Percentiles rank a stretch among this genome's conserved stretches.
These are phyloP conservation scores for Harringtonia lauricola DNA, from an alignment of 2,329 filamentous ascomycete species.

Conservation along the genomic window DNA sequence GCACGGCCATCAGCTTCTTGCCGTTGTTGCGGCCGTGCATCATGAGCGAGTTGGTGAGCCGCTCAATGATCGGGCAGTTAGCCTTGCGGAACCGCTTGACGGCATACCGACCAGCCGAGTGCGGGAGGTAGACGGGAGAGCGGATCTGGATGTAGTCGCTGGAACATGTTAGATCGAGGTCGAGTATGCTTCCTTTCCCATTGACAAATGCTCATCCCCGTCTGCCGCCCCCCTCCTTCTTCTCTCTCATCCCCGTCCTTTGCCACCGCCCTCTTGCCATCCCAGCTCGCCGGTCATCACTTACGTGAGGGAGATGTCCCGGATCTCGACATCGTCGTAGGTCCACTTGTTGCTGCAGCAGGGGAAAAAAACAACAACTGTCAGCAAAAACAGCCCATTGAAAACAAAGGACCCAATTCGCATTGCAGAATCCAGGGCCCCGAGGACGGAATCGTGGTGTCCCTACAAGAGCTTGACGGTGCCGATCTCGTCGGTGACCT, in stretches of 20 bases:
- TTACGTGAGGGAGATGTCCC: conserved; percentile 99
- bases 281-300: conserved; percentile 20
- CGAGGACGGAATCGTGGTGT: not conserved
- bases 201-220: not conserved
- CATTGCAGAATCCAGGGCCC: no score
- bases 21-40: conserved; percentile 99
- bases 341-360: conserved; percentile 59
- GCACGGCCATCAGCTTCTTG: conserved; percentile 99
- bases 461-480: conserved; percentile 72
- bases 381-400: not conserved
- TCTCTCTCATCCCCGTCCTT: not conserved
- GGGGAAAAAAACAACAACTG: conserved; percentile 5
- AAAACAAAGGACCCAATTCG: no score
- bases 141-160: conserved; percentile 99
- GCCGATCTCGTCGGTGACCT: conserved; percentile 80
- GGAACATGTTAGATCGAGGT: conserved; percentile 14
- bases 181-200: no score
- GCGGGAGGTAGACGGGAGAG: conserved; percentile 96
- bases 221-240: not conserved
- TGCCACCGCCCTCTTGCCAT: not conserved
- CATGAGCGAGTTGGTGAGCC: conserved; percentile 99
- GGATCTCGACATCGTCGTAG: conserved; percentile 99
- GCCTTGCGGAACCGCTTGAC: conserved; percentile 99
- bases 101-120: conserved; percentile 97
- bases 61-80: conserved; percentile 99